Base-by-base conservation (phyloP, 805 yeast species). In the Scheffersomyces lignosus region DNA sequence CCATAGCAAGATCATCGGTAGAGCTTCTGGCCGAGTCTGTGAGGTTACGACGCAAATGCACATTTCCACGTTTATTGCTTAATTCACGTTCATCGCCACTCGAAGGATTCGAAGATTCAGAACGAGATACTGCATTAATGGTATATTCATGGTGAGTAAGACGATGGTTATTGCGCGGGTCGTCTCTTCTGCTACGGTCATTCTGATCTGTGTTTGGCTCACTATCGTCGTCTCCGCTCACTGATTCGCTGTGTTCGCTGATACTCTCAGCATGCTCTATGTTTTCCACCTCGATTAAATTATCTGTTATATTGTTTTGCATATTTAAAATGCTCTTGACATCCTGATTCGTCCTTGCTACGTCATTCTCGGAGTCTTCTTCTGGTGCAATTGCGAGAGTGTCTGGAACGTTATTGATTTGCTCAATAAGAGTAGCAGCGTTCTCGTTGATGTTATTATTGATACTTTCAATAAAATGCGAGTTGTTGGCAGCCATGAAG, bases 1-100 rank as follows among this genome's bases (percentile, higher is more conserved):
- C 7, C n/a, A n/a, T n/a, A 43, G 38, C 15, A 18, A 54, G 45
- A 29, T 62, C 64, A 14, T 60, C 65, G 3, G 54, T 43, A 3
- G 62, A 57, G 36, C 59, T 60, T 29, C 43, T 45, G 3, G 47
- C 41, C 6, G 54, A 44, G 5, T 37, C 27, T 12, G 29, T 18
- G 24, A 20, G 24, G 9, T 20, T 10, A 10, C 24, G 24, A 7
- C 10, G 7, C 24, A 20, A 20, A 7, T 24, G 33, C 25, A 24
- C 18, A 13, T 13, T 18, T 3, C 20, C 27, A 10, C 28, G 27
- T 8, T 20, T 25, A 9, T 28, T 24, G 22, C 29, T 36, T 5
- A 29, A n/a, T 15, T 24, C 31, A 9, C 27, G 27, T 27, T 31
- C 32, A 18, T 10, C 24, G 7, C 24, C 24, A 20, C 9, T 20